Percentiles rank a stretch among this genome's conserved stretches.
Conservation (phyloP, 192 early-diverging fungal species). For the Linnemannia hyalina region DNA sequence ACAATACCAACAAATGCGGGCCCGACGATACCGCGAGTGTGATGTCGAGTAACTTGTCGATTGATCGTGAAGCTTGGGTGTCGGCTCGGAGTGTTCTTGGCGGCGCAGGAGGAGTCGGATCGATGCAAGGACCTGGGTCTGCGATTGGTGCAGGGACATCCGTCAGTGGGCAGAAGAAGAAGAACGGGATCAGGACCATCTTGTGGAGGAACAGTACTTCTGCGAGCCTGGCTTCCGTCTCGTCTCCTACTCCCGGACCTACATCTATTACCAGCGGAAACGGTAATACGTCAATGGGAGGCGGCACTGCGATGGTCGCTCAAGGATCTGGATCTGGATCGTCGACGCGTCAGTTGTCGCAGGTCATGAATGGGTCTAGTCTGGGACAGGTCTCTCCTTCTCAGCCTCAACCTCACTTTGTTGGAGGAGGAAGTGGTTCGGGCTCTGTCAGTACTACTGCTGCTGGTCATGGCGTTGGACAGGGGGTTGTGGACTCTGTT, state of each 20-base stretch:
- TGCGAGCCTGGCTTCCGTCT: conserved; percentile 30
- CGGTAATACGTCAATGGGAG: not conserved
- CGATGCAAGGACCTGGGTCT: not conserved
- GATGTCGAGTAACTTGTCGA: conserved; percentile 50
- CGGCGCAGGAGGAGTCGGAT: not conserved
- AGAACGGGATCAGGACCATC: conserved; percentile 31
- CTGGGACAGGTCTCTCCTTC: not conserved
- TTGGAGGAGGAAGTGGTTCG: not conserved
- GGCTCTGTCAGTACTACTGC: conserved; percentile 8
- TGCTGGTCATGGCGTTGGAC: conserved; percentile 1
- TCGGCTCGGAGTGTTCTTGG: conserved; percentile 21
- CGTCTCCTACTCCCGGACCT: not conserved
- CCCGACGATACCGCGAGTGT: conserved; percentile 47
- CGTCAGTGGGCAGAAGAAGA: conserved; percentile 21
- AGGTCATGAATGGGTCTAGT: conserved; percentile 33
- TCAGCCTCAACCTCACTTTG: not conserved
- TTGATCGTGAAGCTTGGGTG: conserved; percentile 50
- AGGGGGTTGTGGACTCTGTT: not conserved
- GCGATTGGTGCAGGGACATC: not conserved
- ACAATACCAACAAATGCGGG: not conserved
- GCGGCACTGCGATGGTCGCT: not conserved
- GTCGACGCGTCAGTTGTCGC: conserved; percentile 23
- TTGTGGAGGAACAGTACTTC: conserved; percentile 50
- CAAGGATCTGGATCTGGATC: not conserved
- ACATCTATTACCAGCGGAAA: not conserved